Percentiles rank a stretch among this genome's conserved stretches.
Evolutionary conservation across 2,329 filamentous ascomycete species (phyloP).

Genomic region (Aspergillus fumigatiaffinis): DNA sequence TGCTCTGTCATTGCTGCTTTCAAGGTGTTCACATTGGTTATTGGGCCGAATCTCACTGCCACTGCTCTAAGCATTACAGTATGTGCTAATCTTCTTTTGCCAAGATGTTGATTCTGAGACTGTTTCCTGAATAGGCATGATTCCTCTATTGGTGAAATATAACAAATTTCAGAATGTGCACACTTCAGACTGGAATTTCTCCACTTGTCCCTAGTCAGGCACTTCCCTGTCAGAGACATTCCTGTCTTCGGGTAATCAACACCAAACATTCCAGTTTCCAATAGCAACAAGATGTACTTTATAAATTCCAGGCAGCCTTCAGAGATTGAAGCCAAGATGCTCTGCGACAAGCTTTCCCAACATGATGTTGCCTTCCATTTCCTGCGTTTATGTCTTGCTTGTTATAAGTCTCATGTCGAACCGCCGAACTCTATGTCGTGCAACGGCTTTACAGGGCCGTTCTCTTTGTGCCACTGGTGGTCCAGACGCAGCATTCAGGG

Average conservation of each 20-base stretch:
- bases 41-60: not conserved
- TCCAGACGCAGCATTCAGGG: slow-evolving; percentile 23
- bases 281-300: not conserved
- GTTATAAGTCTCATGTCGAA: slow-evolving; percentile 12
- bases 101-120: not conserved
- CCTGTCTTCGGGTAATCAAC: not conserved
- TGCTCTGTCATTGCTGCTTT: not conserved
- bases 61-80: not conserved
- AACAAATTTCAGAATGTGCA: not conserved
- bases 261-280: not conserved
- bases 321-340: not conserved
- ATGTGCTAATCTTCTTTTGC: not conserved
- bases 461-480: slow-evolving; percentile 30
- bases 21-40: not conserved
- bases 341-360: not conserved
- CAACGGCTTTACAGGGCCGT: slow-evolving; percentile 13
- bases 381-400: slow-evolving; percentile 15
- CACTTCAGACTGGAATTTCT: not conserved
- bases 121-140: not conserved
- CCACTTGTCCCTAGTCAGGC: not conserved
- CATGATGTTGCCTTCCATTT: slow-evolving; percentile 4
- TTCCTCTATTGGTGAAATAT: not conserved
- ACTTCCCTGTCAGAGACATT: not conserved
- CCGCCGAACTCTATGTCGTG: slow-evolving; percentile 16
- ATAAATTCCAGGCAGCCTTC: not conserved